Base-by-base conservation (phyloP, 1,284 basidiomycete species). In the Ceratobasidium sp. region DNA sequence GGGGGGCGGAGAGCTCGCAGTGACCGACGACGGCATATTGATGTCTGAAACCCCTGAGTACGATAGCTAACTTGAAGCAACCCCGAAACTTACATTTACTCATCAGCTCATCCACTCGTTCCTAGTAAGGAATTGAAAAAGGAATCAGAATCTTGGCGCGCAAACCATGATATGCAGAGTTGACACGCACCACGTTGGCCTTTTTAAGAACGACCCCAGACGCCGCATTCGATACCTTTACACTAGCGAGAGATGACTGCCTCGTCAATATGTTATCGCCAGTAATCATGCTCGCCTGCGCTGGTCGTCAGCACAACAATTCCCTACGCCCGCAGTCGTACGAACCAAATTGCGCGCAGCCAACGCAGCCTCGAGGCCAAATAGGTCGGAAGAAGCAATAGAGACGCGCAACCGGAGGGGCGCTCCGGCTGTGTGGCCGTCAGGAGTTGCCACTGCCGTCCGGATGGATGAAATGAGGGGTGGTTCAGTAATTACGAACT, bases 321-420 rank as follows among this genome's bases (percentile, higher is more conserved):
- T 41, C 36, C 4, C 11, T 41, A 11, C 11, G 36, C 36, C 36
- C 36, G 36, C 36, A 60, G 41, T 29, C 9, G 0, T 36, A 33
- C 69, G 22, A 9, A 72, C 69, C 69, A 72, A 41, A 44, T 72
- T 33, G 4, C 69, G 69, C 47, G 69, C 69, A 72, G 57, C 69
- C 50, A 72, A 57, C 17, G 69, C 57, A 44, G 69, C 57, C 41
- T 72, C 57, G 15, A 72, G 44, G 19, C 56, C n/a, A 29, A 50
- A 45, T 44, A 72, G 33, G 27, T 72, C 69, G 17, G 57, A 53
- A 3, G 57, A 36, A 17, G 69, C 56, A 59, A 72, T 53, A 14
- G 69, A 60, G 41, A 72, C 24, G 22, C 56, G 1, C 31, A 62
- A 29, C 31, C 31, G 29, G 56, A 72, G 44, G 1, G 69, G 69